phyloP scores from a whole-genome alignment of 441 rosid species.

The Erodium texanum region DNA sequence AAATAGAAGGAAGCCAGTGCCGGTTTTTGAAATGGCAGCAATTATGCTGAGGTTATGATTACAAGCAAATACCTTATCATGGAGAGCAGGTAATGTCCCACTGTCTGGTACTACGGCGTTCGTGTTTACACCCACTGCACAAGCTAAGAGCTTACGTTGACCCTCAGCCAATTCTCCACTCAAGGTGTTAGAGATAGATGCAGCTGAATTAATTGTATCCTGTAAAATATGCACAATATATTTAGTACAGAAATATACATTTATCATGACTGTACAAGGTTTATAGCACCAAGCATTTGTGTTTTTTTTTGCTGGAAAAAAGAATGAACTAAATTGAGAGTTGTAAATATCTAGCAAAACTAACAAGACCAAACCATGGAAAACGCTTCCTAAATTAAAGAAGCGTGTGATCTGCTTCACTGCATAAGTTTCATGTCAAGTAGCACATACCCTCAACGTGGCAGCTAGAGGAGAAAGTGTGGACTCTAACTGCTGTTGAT shows the following conservation, averaged over 20 bases:
- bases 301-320: background rate
- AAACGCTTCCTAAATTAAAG: background rate
- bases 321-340: background rate
- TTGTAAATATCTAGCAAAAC: background rate
- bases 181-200: conserved; percentile 47
- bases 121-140: conserved; percentile 49
- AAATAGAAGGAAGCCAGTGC: background rate
- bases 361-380: background rate
- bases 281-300: background rate
- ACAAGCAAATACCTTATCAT: conserved; percentile 37
- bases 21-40: background rate
- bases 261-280: background rate
- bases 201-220: conserved; percentile 63
- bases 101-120: conserved; percentile 44
- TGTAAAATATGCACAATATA: conserved; percentile 21
- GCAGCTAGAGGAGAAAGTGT: conserved; percentile 50
- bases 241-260: background rate
- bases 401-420: background rate
- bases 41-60: background rate
- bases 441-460: conserved; percentile 43
- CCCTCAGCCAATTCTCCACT: conserved; percentile 64
- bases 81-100: conserved; percentile 50
- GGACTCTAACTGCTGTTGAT: conserved; percentile 56
- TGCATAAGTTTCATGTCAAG: background rate
- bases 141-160: conserved; percentile 53